Evolutionary conservation across 306 rosid species (phyloP).

Genomic region (Fagus sylvatica): DNA sequence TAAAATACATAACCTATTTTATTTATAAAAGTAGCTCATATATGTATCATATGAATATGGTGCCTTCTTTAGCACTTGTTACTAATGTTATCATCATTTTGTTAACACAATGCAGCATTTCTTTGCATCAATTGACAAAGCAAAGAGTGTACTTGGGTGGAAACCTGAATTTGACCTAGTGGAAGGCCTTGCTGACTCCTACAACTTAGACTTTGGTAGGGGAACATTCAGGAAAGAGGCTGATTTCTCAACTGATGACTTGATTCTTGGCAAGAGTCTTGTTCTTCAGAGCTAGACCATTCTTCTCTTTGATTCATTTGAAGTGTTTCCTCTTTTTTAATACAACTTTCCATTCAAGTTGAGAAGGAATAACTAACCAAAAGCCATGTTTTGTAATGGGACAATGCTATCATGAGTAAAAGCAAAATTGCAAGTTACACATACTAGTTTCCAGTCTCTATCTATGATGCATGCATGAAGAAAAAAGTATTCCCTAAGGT

Average conservation of each 20-base stretch:
- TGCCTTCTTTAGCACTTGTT: background rate
- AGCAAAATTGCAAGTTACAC: background rate
- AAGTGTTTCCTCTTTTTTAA: constrained; percentile 16
- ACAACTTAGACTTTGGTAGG: constrained; percentile 85
- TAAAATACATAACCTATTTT: too few relatives aligned
- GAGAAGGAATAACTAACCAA: background rate
- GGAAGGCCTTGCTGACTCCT: constrained; percentile 89
- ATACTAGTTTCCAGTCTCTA: background rate
- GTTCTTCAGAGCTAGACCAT: constrained; percentile 48
- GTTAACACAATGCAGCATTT: constrained; percentile 62
- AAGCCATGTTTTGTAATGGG: background rate
- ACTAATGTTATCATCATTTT: background rate
- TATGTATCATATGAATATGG: background rate
- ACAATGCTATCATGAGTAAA: background rate
- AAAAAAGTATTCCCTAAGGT: background rate
- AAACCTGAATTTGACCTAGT: constrained; percentile 75
- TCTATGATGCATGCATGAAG: background rate
- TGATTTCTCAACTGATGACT: constrained; percentile 90
- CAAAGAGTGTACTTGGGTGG: constrained; percentile 79
- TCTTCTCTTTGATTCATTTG: background rate
- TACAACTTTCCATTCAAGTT: constrained; percentile 12
- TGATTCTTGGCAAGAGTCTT: constrained; percentile 83
- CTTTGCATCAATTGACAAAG: constrained; percentile 88
- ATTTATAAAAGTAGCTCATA: too few relatives aligned
- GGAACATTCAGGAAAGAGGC: constrained; percentile 90